phyloP scores from a whole-genome alignment of 257 asterid species.

The Solanum megistacrolobum region DNA sequence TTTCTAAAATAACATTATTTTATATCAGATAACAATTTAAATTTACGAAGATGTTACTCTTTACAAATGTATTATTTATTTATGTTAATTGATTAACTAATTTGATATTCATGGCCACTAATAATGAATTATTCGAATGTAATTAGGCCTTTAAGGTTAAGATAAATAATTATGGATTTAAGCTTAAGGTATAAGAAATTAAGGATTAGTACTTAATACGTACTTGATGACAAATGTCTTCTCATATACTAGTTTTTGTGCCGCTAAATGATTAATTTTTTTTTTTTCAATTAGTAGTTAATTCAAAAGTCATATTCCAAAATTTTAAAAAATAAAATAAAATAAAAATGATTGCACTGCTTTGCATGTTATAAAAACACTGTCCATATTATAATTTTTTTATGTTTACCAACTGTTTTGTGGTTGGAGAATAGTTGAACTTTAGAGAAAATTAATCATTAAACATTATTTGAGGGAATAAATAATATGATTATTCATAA shows the following conservation, averaged over 20 bases:
- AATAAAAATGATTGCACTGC: not conserved
- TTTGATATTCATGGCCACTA: not conserved
- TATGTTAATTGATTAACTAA: not conserved
- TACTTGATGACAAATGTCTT: not conserved
- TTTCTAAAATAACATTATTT: not conserved
- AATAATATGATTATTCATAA: not conserved
- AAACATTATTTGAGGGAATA: not conserved
- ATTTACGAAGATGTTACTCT: not conserved
- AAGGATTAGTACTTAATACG: not conserved
- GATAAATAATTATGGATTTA: not conserved
- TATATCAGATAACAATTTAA: too few species aligned
- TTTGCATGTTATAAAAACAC: not conserved
- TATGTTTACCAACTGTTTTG: not conserved
- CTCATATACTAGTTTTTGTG: not conserved
- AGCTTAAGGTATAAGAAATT: not conserved
- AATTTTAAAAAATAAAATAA: not conserved
- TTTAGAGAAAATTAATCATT: not conserved
- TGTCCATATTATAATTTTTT: not conserved
- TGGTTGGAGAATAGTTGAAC: not conserved
- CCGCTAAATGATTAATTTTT: not conserved
- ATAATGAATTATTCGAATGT: not conserved
- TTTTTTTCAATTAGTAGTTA: not conserved
- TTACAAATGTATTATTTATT: not conserved
- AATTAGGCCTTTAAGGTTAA: not conserved
- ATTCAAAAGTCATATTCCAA: not conserved